These are phyloP conservation scores for Pythium phragmitis DNA, from an alignment of 352 stramenopile genomes.

Conservation along the genomic window DNA sequence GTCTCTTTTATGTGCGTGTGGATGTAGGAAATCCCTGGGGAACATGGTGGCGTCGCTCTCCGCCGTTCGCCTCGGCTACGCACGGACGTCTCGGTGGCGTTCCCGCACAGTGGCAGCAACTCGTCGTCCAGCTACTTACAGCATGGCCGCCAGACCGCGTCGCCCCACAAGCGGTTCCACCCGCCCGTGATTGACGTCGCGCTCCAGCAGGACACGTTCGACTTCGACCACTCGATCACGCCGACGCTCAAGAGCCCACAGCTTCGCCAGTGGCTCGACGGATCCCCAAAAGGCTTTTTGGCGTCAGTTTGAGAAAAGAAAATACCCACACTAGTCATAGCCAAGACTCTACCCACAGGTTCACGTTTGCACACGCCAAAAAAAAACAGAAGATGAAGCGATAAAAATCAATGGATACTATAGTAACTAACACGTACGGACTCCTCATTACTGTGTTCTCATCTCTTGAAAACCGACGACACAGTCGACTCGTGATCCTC, in stretches of 20 bases:
- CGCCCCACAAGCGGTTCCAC: conserved; percentile 70
- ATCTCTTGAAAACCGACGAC: conserved; percentile 7
- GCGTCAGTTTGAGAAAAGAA: conserved; percentile 59
- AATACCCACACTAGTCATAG: not conserved
- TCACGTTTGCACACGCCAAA: not conserved
- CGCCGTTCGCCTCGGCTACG: conserved; percentile 76
- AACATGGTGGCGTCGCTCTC: conserved; percentile 52
- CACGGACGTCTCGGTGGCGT: conserved; percentile 82
- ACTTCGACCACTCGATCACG: conserved; percentile 85
- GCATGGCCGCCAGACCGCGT: conserved; percentile 41
- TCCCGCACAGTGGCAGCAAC: conserved; percentile 44
- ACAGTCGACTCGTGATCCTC: conserved; percentile 15
- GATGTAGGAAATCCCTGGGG: conserved; percentile 63
- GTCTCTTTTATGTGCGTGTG: not conserved
- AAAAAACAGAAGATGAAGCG: too few species aligned
- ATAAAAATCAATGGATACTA: too few species aligned
- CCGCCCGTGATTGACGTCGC: conserved; percentile 78
- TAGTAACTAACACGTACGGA: too few species aligned
- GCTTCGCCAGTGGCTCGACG: conserved; percentile 79
- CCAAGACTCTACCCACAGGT: not conserved
- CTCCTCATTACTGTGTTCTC: not conserved
- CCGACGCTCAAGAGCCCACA: conserved; percentile 87
- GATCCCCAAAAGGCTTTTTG: conserved; percentile 80
- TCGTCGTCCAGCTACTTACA: conserved; percentile 43
- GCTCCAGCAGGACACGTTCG: conserved; percentile 79